Evolutionary conservation across 768 basidiomycete genomes (phyloP).

Genomic region (Suillus clintonianus): DNA sequence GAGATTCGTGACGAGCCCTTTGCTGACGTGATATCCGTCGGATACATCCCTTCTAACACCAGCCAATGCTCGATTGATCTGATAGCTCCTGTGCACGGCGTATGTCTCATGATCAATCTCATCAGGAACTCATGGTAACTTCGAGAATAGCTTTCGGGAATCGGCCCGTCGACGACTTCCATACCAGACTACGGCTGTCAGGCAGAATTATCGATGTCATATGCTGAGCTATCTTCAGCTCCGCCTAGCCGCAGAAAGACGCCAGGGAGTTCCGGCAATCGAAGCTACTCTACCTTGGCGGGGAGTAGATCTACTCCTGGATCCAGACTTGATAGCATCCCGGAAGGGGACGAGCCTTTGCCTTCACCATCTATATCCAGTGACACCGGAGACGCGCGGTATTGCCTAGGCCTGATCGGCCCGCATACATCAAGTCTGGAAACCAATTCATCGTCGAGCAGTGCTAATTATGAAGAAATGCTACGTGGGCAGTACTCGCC

Average conservation of each 20-base stretch:
- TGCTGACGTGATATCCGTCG: neutral
- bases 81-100: neutral
- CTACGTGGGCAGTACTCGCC: neutral
- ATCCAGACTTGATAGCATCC: neutral
- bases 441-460: neutral
- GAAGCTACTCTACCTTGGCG: neutral
- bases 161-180: neutral
- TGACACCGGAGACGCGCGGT: neutral
- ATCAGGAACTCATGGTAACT: neutral
- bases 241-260: neutral
- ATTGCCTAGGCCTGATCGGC: too few species aligned
- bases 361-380: neutral
- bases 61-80: neutral
- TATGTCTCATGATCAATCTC: neutral
- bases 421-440: neutral
- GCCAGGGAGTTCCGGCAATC: neutral
- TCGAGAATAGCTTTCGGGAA: neutral
- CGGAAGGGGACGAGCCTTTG: neutral
- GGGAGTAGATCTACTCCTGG: neutral
- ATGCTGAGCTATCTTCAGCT: neutral
- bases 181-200: neutral
- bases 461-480: neutral
- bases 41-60: neutral
- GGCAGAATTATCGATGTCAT: neutral
- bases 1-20: neutral